A percentile compares a stretch with the other conserved stretches of the same genome.
These are phyloP conservation scores for Komagataella pseudopastoris DNA, from an alignment of 805 yeast species.

Conservation along the genomic window DNA sequence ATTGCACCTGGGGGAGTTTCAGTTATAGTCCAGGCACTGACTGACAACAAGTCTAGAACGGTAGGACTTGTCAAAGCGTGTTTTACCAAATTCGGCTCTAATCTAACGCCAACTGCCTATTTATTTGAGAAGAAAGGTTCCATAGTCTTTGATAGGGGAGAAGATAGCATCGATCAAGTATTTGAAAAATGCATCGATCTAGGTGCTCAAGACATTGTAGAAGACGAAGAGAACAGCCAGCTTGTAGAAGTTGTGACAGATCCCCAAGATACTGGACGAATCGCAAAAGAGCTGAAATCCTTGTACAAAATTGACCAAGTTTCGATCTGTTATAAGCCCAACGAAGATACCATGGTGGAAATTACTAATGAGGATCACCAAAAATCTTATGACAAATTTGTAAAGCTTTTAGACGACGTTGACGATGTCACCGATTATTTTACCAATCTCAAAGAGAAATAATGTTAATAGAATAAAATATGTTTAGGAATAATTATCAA, in stretches of 20 bases:
- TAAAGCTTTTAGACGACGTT: constrained; percentile 53
- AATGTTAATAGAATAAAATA: not conserved
- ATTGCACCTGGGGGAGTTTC: constrained; percentile 91
- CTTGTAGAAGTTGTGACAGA: constrained; percentile 46
- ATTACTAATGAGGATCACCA: constrained; percentile 38
- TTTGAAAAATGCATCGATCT: constrained; percentile 66
- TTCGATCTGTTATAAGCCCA: constrained; percentile 56
- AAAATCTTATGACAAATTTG: constrained; percentile 41
- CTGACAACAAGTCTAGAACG: constrained; percentile 81
- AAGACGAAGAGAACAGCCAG: constrained; percentile 26
- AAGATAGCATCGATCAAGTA: constrained; percentile 40
- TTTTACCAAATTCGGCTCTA: constrained; percentile 55
- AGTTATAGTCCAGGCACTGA: constrained; percentile 69
- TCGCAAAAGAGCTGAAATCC: constrained; percentile 44
- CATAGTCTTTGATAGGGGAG: constrained; percentile 34
- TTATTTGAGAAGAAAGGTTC: constrained; percentile 73
- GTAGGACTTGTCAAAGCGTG: constrained; percentile 63
- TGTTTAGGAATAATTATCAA: not conserved
- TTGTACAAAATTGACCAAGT: constrained; percentile 55
- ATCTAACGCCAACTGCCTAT: constrained; percentile 65
- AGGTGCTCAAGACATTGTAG: constrained; percentile 72
- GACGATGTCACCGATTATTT: constrained; percentile 77
- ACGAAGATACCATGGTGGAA: constrained; percentile 42
- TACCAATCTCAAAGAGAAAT: constrained; percentile 32
- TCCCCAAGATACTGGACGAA: constrained; percentile 43